These are phyloP conservation scores for Piromyces finnis DNA, from an alignment of 192 early-diverging fungal species.

Conservation along the genomic window DNA sequence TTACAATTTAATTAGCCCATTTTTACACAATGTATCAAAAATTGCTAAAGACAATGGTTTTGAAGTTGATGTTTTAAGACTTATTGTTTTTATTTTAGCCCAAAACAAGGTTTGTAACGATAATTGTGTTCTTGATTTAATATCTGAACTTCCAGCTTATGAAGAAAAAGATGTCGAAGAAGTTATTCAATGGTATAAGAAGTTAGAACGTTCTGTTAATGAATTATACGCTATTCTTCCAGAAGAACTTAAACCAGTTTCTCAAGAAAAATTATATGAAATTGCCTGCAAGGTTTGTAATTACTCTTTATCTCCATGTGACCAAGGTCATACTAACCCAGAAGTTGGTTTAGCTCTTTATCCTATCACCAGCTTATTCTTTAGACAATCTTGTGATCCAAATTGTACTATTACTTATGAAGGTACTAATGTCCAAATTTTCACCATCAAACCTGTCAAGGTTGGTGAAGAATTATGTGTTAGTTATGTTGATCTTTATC, in stretches of 20 bases:
- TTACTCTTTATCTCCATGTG: background rate
- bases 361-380: conserved; percentile 40
- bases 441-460: conserved; percentile 29
- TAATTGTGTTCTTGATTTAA: background rate
- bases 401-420: conserved; percentile 49
- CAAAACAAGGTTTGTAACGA: background rate
- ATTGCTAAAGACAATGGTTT: background rate
- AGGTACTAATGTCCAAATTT: conserved; percentile 33
- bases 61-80: background rate
- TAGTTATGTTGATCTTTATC: conserved; percentile 51
- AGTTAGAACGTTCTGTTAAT: background rate
- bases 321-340: conserved; percentile 8
- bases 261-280: background rate
- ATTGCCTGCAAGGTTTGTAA: background rate
- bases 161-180: background rate
- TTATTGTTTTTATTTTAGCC: background rate
- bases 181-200: background rate
- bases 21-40: background rate
- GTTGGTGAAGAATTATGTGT: conserved; percentile 42
- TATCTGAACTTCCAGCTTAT: background rate
- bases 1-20: background rate
- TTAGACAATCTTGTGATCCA: conserved; percentile 56
- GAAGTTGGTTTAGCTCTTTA: conserved; percentile 47
- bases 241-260: background rate
- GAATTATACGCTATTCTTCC: background rate